Evolutionary conservation across 345 rosid genomes (phyloP).

Genomic region (Chamaenerion angustifolium): DNA sequence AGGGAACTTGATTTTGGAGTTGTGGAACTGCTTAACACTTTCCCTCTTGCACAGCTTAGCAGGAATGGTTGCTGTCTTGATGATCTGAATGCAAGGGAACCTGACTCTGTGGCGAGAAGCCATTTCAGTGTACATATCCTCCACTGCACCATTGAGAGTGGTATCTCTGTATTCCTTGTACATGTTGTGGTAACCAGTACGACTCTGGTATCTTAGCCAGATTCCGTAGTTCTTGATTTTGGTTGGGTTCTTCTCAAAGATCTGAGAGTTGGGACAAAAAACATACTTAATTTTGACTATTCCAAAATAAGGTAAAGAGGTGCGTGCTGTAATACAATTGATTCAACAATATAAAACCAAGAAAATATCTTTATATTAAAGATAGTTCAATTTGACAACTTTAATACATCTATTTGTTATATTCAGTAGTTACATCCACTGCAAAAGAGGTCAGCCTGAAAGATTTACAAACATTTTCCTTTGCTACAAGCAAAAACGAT

Average conservation of each 20-base stretch:
- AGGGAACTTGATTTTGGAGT: conserved; percentile 28
- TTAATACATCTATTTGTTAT: too few relatives aligned
- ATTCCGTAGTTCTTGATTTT: conserved; percentile 23
- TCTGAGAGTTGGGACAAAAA: conserved; percentile 4
- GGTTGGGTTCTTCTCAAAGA: conserved; percentile 28
- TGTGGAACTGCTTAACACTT: conserved; percentile 29
- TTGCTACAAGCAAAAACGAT: too few relatives aligned
- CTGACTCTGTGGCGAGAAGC: conserved; percentile 28
- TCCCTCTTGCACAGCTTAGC: conserved; percentile 34
- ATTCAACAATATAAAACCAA: too few relatives aligned
- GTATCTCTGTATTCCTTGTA: conserved; percentile 27
- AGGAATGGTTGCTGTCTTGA: conserved; percentile 23
- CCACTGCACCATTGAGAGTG: conserved; percentile 24
- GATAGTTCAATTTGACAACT: too few relatives aligned
- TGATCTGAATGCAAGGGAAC: conserved; percentile 30
- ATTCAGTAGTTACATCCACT: too few relatives aligned
- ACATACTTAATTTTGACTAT: too few relatives aligned
- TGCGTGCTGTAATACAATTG: too few relatives aligned
- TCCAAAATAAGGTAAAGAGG: too few relatives aligned
- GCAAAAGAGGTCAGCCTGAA: too few relatives aligned
- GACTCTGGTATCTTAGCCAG: conserved; percentile 25
- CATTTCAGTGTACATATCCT: conserved; percentile 30
- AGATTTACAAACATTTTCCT: too few relatives aligned
- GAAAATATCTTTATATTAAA: too few relatives aligned
- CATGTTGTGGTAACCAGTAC: conserved; percentile 28